Conservation (phyloP, 2,329 filamentous ascomycete genomes). For the Didymella sp. region DNA sequence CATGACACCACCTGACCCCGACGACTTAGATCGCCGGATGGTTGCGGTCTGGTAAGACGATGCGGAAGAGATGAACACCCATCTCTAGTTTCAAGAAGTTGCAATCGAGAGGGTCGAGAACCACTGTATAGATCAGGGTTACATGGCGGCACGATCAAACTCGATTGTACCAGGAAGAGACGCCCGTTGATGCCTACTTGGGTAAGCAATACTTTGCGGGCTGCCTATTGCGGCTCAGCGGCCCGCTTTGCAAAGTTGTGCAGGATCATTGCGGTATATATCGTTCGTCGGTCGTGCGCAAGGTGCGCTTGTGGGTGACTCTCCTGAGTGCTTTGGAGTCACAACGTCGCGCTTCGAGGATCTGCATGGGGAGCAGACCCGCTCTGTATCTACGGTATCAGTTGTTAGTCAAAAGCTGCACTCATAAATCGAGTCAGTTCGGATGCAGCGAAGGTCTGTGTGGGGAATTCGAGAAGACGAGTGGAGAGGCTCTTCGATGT, state of each 20-base stretch:
- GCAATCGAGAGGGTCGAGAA: not conserved
- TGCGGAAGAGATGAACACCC: not conserved
- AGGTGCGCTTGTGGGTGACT: not conserved
- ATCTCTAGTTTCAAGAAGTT: not conserved
- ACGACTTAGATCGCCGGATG: constrained; percentile 3
- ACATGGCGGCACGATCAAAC: constrained; percentile 4
- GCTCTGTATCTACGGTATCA: constrained; percentile 20
- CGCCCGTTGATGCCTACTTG: not conserved
- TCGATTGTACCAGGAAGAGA: not conserved
- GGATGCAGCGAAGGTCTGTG: constrained; percentile 22
- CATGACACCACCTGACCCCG: not conserved
- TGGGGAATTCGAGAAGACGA: constrained; percentile 11
- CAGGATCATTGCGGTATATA: constrained; percentile 1
- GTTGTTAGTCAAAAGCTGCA: constrained; percentile 23
- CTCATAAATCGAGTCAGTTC: constrained; percentile 21
- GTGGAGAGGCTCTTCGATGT: constrained; percentile 4
- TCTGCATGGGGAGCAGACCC: constrained; percentile 1
- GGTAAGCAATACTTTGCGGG: not conserved
- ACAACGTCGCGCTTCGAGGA: not conserved
- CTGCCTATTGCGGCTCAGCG: not conserved
- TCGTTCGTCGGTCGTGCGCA: not conserved
- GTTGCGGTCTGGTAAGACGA: not conserved
- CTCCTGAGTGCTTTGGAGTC: not conserved
- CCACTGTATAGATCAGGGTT: not conserved
- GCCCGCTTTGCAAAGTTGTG: not conserved